Conservation (phyloP, 345 rosid species). For the Sonneratia caseolaris region DNA sequence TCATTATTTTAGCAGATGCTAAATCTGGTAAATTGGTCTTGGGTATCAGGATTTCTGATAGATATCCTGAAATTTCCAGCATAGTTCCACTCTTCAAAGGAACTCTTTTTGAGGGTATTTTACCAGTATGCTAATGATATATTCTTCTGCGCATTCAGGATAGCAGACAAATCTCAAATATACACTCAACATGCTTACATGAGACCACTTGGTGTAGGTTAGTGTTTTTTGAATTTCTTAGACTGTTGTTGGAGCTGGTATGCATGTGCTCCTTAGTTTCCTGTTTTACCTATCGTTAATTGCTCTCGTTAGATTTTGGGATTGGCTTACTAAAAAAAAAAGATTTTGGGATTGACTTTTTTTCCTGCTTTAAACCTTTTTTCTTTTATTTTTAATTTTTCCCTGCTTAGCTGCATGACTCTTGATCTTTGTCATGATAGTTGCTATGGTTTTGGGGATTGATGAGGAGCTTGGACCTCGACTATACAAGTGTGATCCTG, state of each 20-base stretch:
- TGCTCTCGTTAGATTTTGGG: neutral
- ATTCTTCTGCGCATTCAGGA: constrained; percentile 37
- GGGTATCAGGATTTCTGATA: neutral
- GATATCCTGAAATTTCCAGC: neutral
- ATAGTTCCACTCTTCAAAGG: neutral
- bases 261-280: neutral
- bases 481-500: constrained; percentile 97
- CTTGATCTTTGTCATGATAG: constrained; percentile 23
- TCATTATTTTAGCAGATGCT: neutral
- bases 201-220: constrained; percentile 99
- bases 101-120: neutral
- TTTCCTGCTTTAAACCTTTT: neutral
- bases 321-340: too few relatives aligned
- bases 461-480: constrained; percentile 94
- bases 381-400: neutral
- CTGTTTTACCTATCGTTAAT: neutral
- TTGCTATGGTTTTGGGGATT: constrained; percentile 94
- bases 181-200: constrained; percentile 99
- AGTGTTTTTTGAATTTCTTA: constrained; percentile 13
- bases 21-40: neutral
- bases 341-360: neutral
- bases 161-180: constrained; percentile 94
- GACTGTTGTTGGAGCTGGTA: neutral
- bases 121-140: neutral
- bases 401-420: neutral